Conservation (phyloP, 1,284 basidiomycete genomes). For the Ganoderma sinense region DNA sequence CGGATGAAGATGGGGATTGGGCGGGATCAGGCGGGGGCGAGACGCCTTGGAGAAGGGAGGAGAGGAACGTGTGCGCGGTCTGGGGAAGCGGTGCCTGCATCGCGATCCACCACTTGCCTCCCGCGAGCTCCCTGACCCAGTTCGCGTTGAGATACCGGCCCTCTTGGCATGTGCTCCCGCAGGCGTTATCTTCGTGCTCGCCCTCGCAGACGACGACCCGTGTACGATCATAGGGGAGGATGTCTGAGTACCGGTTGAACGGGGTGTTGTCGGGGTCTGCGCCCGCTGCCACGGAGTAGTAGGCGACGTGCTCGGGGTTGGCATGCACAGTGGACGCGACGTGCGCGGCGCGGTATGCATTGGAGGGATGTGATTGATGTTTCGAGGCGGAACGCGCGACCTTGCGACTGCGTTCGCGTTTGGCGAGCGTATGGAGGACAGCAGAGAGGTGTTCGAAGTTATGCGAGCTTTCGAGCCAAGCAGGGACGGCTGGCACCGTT, state of each 20-base stretch:
- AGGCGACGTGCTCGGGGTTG: slow-evolving; percentile 39
- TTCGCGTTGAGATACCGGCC: slow-evolving; percentile 81
- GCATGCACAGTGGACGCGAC: slow-evolving; percentile 30
- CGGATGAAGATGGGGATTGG: slow-evolving; percentile 31
- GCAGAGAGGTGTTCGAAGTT: slow-evolving; percentile 43
- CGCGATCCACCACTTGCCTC: slow-evolving; percentile 84
- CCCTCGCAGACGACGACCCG: slow-evolving; percentile 58
- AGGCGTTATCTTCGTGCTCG: slow-evolving; percentile 30
- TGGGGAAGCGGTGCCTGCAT: slow-evolving; percentile 79
- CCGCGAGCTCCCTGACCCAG: slow-evolving; percentile 78
- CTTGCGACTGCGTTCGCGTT: slow-evolving; percentile 50
- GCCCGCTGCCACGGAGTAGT: slow-evolving; percentile 67
- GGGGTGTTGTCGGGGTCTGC: slow-evolving; percentile 49
- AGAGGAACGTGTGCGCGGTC: slow-evolving; percentile 80
- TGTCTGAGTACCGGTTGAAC: slow-evolving; percentile 76
- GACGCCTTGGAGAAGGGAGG: slow-evolving; percentile 62
- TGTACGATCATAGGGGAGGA: slow-evolving; percentile 83
- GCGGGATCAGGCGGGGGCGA: slow-evolving; percentile 42
- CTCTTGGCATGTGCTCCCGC: slow-evolving; percentile 22
- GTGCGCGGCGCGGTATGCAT: slow-evolving; percentile 33
- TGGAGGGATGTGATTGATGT: slow-evolving; percentile 37
- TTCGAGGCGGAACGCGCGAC: slow-evolving; percentile 46
- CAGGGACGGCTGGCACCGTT: slow-evolving; percentile 20
- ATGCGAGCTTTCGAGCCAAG: slow-evolving; percentile 43
- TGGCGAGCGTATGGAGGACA: slow-evolving; percentile 46